phyloP scores from a whole-genome alignment of 192 early-diverging fungal genomes.

The Backusella australiensis region DNA sequence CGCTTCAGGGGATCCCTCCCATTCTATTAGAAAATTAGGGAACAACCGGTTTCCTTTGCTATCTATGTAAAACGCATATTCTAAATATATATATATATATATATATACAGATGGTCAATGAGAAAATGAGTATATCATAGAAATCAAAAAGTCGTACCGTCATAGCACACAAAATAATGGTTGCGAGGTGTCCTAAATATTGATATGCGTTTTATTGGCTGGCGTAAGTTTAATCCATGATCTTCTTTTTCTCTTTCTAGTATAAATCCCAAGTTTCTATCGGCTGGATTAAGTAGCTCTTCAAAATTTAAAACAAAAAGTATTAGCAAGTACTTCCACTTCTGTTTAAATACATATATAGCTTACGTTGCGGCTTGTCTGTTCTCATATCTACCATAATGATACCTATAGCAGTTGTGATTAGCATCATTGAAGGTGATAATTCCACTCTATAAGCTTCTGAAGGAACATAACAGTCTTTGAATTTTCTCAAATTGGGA shows the following conservation, averaged over 20 bases:
- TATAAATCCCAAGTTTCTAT: slow-evolving; percentile 82
- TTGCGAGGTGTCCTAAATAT: slow-evolving; percentile 77
- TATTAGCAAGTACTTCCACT: not conserved
- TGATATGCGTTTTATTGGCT: slow-evolving; percentile 69
- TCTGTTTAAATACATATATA: not conserved
- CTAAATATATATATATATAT: too few relatives aligned
- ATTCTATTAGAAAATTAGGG: slow-evolving; percentile 77
- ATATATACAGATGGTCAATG: not conserved
- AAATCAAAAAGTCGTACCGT: slow-evolving; percentile 62
- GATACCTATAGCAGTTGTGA: slow-evolving; percentile 88
- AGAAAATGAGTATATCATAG: slow-evolving; percentile 51
- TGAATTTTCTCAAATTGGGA: slow-evolving; percentile 51
- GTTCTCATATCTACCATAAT: slow-evolving; percentile 89
- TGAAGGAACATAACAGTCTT: slow-evolving; percentile 92
- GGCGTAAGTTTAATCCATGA: slow-evolving; percentile 12
- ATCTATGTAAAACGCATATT: slow-evolving; percentile 92
- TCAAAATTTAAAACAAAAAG: slow-evolving; percentile 31
- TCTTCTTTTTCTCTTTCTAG: slow-evolving; percentile 64
- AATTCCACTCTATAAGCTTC: slow-evolving; percentile 86
- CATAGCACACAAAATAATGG: slow-evolving; percentile 90
- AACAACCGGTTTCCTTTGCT: slow-evolving; percentile 74
- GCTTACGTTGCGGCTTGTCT: slow-evolving; percentile 68
- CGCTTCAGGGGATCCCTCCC: slow-evolving; percentile 82
- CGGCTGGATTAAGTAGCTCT: slow-evolving; percentile 80
- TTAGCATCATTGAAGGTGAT: slow-evolving; percentile 77